Percentiles rank a stretch among this genome's conserved stretches.
phyloP scores from a whole-genome alignment of 169 alveolate genomes.

The Fabrea salina region DNA sequence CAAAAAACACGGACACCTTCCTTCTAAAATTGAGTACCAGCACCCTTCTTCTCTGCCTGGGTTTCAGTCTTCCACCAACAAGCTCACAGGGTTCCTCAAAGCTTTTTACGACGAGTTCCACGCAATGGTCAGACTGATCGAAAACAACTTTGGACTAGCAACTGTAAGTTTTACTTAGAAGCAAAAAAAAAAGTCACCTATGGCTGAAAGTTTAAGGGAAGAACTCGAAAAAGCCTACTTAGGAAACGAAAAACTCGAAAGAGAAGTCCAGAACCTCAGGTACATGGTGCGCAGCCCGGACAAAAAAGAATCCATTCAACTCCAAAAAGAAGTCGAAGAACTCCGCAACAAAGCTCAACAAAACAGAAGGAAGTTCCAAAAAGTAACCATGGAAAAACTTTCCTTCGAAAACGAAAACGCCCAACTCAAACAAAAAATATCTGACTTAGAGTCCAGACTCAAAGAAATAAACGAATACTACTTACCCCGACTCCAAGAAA shows the following conservation, averaged over 20 bases:
- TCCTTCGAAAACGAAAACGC: conserved; percentile 20
- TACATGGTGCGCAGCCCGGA: conserved; percentile 13
- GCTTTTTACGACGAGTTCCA: neutral
- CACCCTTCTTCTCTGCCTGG: neutral
- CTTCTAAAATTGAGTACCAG: conserved; percentile 7
- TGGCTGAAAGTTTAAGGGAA: neutral
- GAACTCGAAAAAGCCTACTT: conserved; percentile 11
- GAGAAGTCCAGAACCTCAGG: neutral
- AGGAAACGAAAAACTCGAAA: conserved; percentile 9
- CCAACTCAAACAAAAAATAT: neutral
- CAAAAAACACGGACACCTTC: neutral
- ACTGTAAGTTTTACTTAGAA: conserved; percentile 2
- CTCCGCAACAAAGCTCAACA: neutral
- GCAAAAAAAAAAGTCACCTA: conserved; percentile 3
- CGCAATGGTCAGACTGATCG: conserved; percentile 14
- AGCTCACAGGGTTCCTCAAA: neutral
- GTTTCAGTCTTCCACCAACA: too few relatives aligned
- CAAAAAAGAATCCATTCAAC: neutral
- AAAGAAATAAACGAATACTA: neutral
- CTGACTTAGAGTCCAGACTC: neutral
- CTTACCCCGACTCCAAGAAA: conserved; percentile 17
- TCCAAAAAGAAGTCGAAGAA: conserved; percentile 5
- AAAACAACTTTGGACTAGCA: conserved; percentile 10
- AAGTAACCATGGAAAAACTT: conserved; percentile 15
- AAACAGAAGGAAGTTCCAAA: neutral